Base-by-base conservation (phyloP, 192 early-diverging fungal genomes). In the Bifiguratus adelaidae region DNA sequence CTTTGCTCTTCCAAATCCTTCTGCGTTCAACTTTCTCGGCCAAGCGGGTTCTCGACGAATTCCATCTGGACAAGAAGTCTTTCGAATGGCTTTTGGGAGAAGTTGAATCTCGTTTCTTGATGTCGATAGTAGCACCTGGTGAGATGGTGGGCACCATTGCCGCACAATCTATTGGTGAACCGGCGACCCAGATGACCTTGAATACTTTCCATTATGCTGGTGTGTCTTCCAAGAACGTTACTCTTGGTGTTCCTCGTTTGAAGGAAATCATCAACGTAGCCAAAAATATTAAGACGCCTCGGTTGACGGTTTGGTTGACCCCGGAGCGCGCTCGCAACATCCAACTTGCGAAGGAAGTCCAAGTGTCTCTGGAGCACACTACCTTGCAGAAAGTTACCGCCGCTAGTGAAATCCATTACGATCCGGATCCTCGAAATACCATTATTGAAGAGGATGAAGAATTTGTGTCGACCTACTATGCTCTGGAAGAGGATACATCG, bases 141-240 rank as follows among this genome's bases (percentile, higher is more conserved):
- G 95, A 99, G 73, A 96, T 96, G 91, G 92, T 99, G 12, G 95
- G 95, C 27, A 89, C 88, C 11, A 73, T 99, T 49, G 93, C 95
- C 19, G 95, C 95, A 12, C 95, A 99, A 65, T 95, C 92, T 18
- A 97, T 99, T 67, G 95, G 95, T 65, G 95, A 99, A 67, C 95
- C 95, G 25, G 91, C 93, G 2, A 99, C 95, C 33, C 95, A 99
- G 61, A 99, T 99, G 95, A 99, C 95, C 26, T 67, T 99, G 40
- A 99, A 99, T 57, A 99, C 95, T 34, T 99, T 99, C 89, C 95
- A 99, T 78, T 87, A 87, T 67, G 95, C 95, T 46, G 95, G 95
- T 88, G 92, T 96, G 36, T 81, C 83, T 20, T 89, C 87, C 47
- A 94, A 93, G 73, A 93, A 94, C 58, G 95, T 95, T 7, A 98